Evolutionary conservation across 108 stramenopile species (phyloP).

Genomic region (Skeletonema costatum): DNA sequence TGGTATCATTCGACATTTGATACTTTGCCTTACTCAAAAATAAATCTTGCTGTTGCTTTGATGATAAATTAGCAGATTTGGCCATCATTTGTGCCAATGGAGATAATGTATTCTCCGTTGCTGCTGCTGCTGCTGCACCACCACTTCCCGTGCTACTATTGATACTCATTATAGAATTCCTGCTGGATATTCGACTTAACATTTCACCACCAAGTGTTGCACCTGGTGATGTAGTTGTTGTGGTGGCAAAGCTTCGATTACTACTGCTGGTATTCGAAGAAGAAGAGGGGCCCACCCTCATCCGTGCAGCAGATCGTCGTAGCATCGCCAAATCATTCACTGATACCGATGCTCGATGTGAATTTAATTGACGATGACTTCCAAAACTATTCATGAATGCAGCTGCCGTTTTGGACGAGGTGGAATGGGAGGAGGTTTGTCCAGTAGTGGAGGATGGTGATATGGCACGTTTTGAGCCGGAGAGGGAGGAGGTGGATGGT

Average conservation of each 20-base stretch:
- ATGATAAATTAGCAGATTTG: not conserved
- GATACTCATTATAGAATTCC: not conserved
- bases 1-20: no score
- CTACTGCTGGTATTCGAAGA: not conserved
- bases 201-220: not conserved
- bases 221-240: not conserved
- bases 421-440: not conserved
- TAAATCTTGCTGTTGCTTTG: not conserved
- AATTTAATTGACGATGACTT: slow-evolving; percentile 1
- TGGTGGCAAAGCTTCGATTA: not conserved
- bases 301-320: slow-evolving; percentile 21
- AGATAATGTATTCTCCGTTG: not conserved
- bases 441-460: not conserved
- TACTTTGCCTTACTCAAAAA: not conserved
- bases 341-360: slow-evolving; percentile 26
- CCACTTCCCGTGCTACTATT: not conserved
- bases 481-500: not conserved
- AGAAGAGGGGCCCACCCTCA: slow-evolving; percentile 14
- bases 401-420: not conserved
- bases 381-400: not conserved
- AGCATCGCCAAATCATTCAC: slow-evolving; percentile 27
- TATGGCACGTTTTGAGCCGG: not conserved
- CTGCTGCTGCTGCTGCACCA: not conserved
- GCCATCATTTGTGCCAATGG: slow-evolving; percentile 41
- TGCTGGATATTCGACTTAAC: not conserved